Percentiles rank a stretch among this genome's conserved stretches.
Evolutionary conservation across 2,329 filamentous ascomycete genomes (phyloP).

Genomic region (Graphiopsis chlorocephala): DNA sequence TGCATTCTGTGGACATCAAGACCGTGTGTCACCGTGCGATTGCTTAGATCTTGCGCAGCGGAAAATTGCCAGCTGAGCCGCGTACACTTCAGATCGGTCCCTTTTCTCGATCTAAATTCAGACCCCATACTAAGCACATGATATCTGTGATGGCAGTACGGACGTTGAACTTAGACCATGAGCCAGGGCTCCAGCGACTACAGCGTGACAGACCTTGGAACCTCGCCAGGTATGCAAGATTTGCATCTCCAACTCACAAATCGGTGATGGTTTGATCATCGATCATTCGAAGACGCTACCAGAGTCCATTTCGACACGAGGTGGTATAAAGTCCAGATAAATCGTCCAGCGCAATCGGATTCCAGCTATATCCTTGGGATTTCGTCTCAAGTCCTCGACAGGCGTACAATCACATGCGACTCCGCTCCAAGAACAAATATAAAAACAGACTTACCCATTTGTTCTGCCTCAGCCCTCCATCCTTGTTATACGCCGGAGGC

Average conservation of each 20-base stretch:
- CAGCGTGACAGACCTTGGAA: neutral
- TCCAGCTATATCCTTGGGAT: neutral
- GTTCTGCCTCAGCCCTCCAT: constrained; percentile 67
- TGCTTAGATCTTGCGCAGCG: neutral
- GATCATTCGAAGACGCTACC: neutral
- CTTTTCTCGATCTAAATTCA: neutral
- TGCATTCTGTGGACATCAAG: neutral
- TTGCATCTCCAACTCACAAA: neutral
- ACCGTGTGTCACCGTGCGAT: neutral
- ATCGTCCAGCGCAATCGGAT: neutral
- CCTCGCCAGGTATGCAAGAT: neutral
- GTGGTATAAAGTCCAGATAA: neutral
- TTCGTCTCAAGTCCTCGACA: neutral
- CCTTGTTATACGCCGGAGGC: constrained; percentile 54
- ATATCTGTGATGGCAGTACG: neutral
- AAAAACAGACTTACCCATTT: constrained; percentile 69
- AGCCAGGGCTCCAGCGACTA: neutral
- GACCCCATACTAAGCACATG: neutral
- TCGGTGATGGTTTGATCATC: neutral
- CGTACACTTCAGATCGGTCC: neutral
- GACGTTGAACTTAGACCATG: neutral
- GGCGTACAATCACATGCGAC: neutral
- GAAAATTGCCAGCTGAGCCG: neutral
- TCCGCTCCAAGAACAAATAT: neutral
- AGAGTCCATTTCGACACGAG: neutral